Conservation (phyloP, 2,329 filamentous ascomycete genomes). For the Curvularia sp. region DNA sequence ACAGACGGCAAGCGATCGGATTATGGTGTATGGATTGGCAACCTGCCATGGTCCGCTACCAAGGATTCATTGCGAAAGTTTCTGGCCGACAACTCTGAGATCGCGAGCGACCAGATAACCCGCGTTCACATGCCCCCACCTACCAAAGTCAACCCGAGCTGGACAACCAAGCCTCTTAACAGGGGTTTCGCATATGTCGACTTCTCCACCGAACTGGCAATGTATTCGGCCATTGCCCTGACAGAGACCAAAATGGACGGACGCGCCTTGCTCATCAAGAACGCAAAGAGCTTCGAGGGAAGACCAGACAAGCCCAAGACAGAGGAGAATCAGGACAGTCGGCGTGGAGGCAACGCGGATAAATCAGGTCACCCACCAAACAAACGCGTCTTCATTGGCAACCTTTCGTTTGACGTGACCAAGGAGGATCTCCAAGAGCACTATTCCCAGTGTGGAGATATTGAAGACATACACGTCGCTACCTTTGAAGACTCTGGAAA, state of each 20-base stretch:
- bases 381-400: slow-evolving; percentile 82
- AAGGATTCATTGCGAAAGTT: slow-evolving; percentile 78
- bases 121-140: slow-evolving; percentile 79
- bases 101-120: slow-evolving; percentile 74
- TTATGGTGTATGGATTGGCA: slow-evolving; percentile 94
- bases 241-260: slow-evolving; percentile 83
- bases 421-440: slow-evolving; percentile 82
- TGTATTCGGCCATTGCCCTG: slow-evolving; percentile 79
- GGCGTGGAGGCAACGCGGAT: slow-evolving; percentile 41
- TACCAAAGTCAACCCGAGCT: slow-evolving; percentile 44
- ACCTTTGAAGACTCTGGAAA: slow-evolving; percentile 97
- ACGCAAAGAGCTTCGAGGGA: slow-evolving; percentile 89
- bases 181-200: slow-evolving; percentile 97
- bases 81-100: slow-evolving; percentile 71
- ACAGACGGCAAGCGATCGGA: slow-evolving; percentile 68
- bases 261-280: slow-evolving; percentile 89
- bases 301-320: slow-evolving; percentile 71
- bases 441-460: slow-evolving; percentile 83
- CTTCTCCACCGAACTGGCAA: slow-evolving; percentile 72
- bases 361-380: slow-evolving; percentile 67
- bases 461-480: slow-evolving; percentile 84
- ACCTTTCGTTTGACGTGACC: slow-evolving; percentile 60
- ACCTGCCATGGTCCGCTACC: slow-evolving; percentile 83
- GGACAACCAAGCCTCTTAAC: slow-evolving; percentile 69
- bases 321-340: slow-evolving; percentile 35